phyloP scores from a whole-genome alignment of 805 yeast species.

The Metschnikowia borealis region DNA sequence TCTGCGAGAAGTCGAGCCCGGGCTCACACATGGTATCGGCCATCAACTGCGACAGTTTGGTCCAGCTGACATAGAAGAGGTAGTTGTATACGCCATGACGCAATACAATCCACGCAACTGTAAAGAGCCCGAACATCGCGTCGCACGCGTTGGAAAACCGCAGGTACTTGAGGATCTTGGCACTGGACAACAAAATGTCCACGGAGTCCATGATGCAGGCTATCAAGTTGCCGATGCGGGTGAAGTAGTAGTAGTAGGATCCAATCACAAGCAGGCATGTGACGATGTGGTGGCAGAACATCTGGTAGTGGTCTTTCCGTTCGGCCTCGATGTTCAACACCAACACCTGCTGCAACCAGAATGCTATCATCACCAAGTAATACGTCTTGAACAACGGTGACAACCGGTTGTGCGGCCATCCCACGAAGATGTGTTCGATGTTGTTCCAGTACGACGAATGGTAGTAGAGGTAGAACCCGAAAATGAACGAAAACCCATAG shows the following conservation, averaged over 20 bases:
- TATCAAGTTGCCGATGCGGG: conserved; percentile 75
- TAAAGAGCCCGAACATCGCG: conserved; percentile 59
- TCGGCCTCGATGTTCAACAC: conserved; percentile 72
- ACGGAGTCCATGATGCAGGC: conserved; percentile 79
- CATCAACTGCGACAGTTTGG: conserved; percentile 42
- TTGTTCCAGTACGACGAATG: conserved; percentile 57
- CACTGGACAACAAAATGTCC: conserved; percentile 66
- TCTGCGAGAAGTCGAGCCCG: conserved; percentile 9
- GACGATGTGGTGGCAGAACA: conserved; percentile 85
- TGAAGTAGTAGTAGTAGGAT: conserved; percentile 68
- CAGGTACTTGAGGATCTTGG: conserved; percentile 74
- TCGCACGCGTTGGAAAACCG: conserved; percentile 63
- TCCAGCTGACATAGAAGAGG: conserved; percentile 56
- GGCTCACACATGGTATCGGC: conserved; percentile 40
- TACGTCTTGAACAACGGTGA: conserved; percentile 54
- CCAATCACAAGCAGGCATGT: conserved; percentile 66
- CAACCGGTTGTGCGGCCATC: conserved; percentile 73
- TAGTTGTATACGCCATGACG: conserved; percentile 75
- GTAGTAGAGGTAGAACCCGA: conserved; percentile 56
- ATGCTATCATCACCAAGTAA: conserved; percentile 67
- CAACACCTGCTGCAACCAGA: conserved; percentile 78
- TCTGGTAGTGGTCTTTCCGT: conserved; percentile 80
- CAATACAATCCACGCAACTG: conserved; percentile 62
- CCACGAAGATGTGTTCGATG: conserved; percentile 54
- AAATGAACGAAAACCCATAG: conserved; percentile 49